phyloP scores from a whole-genome alignment of 2,329 filamentous ascomycete genomes.

The Purpureocillium lavendulum region DNA sequence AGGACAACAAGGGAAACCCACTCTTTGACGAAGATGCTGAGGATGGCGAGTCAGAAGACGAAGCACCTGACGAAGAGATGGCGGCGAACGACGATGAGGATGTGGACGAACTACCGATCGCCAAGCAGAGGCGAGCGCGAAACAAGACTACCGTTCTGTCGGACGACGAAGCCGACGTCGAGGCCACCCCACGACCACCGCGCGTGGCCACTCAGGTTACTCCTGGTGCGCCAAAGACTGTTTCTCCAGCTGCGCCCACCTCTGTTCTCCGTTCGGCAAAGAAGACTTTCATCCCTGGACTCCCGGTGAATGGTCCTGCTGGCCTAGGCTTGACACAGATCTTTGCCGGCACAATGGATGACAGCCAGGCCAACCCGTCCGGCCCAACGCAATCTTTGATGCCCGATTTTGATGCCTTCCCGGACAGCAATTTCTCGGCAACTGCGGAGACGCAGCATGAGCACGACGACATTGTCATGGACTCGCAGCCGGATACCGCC shows the following conservation, averaged over 20 bases:
- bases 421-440: conserved; percentile 54
- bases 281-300: conserved; percentile 61
- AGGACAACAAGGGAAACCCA: conserved; percentile 20
- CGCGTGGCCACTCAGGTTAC: conserved; percentile 32
- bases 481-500: conserved; percentile 30
- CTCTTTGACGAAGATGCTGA: conserved; percentile 33
- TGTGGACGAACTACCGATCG: conserved; percentile 29
- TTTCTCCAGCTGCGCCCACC: conserved; percentile 47
- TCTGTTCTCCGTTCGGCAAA: conserved; percentile 61
- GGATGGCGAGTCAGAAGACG: conserved; percentile 18
- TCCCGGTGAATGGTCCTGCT: conserved; percentile 52
- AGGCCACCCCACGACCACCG: conserved; percentile 38
- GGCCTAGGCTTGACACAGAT: conserved; percentile 78
- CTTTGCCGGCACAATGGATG: conserved; percentile 82
- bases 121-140: conserved; percentile 37
- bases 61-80: conserved; percentile 23
- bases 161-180: conserved; percentile 44
- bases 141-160: conserved; percentile 48
- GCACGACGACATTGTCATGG: conserved; percentile 41
- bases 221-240: conserved; percentile 29
- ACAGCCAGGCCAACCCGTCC: conserved; percentile 33
- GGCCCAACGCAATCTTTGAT: conserved; percentile 38
- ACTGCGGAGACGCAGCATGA: conserved; percentile 44
- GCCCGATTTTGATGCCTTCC: conserved; percentile 47
- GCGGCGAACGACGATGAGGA: conserved; percentile 23